phyloP scores from a whole-genome alignment of 176 grass and related monocot genomes.

The Musa troglodytarum region DNA sequence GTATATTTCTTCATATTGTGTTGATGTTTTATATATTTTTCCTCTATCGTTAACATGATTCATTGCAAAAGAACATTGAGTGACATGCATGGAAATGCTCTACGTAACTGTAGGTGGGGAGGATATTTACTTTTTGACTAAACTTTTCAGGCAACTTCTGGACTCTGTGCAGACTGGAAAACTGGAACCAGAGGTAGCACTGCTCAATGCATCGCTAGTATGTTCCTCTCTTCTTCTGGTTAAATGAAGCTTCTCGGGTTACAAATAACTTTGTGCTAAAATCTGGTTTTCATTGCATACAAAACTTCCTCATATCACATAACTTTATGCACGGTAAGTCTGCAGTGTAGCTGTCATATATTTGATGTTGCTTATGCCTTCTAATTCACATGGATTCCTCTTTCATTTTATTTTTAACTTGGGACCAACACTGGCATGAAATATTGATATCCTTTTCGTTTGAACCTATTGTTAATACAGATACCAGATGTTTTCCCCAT shows the following conservation, averaged over 20 bases:
- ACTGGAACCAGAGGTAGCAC: constrained; percentile 65
- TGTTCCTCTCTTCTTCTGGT: neutral
- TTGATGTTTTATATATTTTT: too few relatives aligned
- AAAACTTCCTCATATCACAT: too few relatives aligned
- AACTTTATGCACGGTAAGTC: neutral
- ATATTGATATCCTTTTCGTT: neutral
- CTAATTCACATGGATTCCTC: neutral
- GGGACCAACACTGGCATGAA: neutral
- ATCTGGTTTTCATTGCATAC: neutral
- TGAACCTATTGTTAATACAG: constrained; percentile 21
- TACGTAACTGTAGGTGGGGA: too few relatives aligned
- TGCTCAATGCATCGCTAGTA: constrained; percentile 80
- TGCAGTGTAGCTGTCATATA: neutral
- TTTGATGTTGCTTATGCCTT: neutral
- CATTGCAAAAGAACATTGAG: too few relatives aligned
- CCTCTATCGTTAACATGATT: too few relatives aligned
- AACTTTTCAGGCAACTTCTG: constrained; percentile 48
- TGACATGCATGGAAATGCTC: too few relatives aligned
- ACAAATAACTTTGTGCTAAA: neutral
- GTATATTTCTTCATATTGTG: too few relatives aligned
- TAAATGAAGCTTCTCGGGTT: neutral
- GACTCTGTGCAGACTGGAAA: constrained; percentile 73
- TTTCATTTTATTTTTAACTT: neutral
- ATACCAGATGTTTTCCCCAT: constrained; percentile 84
- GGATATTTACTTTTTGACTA: neutral